These are phyloP conservation scores for Artomyces pyxidatus DNA, from an alignment of 768 basidiomycete species.

Conservation along the genomic window DNA sequence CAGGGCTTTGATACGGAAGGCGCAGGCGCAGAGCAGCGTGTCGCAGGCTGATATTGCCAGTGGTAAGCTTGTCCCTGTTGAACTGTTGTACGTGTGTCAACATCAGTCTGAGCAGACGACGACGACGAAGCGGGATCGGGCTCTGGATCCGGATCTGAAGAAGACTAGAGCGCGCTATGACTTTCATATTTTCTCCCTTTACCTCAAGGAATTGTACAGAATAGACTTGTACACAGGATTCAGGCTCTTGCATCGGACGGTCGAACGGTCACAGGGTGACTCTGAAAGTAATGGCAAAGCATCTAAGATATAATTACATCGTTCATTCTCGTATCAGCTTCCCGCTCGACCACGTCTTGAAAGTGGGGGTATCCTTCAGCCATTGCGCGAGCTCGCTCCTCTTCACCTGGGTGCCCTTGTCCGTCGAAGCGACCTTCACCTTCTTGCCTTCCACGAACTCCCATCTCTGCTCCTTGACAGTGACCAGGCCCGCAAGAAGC, in stretches of 20 bases:
- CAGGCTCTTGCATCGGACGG: too few species aligned
- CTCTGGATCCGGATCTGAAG: background rate
- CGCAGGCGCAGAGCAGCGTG: constrained; percentile 43
- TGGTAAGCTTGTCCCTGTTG: constrained; percentile 30
- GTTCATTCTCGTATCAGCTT: constrained; percentile 20
- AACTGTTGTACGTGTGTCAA: background rate
- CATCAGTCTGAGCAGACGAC: background rate
- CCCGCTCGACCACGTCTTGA: constrained; percentile 25
- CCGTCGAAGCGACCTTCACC: constrained; percentile 40
- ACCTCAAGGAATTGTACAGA: too few species aligned
- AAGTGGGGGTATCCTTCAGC: constrained; percentile 24
- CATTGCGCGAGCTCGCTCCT: constrained; percentile 26
- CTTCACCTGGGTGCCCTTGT: constrained; percentile 40
- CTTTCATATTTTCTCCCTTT: too few species aligned
- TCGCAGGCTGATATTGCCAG: constrained; percentile 55
- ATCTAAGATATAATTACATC: constrained; percentile 5
- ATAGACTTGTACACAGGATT: too few species aligned
- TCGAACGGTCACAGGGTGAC: too few species aligned
- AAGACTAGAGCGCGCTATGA: background rate
- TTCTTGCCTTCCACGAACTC: constrained; percentile 67
- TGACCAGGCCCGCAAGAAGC: constrained; percentile 73
- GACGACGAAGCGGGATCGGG: background rate
- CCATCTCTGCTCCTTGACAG: constrained; percentile 90
- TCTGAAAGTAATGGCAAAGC: too few species aligned
- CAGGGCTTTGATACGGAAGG: constrained; percentile 41